Percentiles rank a stretch among this genome's conserved stretches.
phyloP scores from a whole-genome alignment of 2,329 filamentous ascomycete genomes.

The Ascochyta rabiei region DNA sequence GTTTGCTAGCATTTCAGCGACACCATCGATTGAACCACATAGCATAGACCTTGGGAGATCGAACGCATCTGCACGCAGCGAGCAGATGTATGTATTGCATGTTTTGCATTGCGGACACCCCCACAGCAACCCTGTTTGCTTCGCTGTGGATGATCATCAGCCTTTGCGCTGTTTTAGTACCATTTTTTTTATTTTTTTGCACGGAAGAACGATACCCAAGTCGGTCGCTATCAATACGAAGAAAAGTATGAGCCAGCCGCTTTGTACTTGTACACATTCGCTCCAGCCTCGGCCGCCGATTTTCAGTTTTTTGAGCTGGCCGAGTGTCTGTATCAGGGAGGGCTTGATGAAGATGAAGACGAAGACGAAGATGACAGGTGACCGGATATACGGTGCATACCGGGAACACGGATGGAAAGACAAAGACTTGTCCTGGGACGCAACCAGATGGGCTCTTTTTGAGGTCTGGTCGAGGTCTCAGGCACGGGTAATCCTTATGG shows the following conservation, averaged over 20 bases:
- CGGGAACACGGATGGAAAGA: constrained; percentile 8
- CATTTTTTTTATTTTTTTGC: constrained; percentile 11
- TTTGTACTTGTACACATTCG: constrained; percentile 41
- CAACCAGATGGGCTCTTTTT: constrained; percentile 9
- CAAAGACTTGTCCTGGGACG: background rate
- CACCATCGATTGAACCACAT: constrained; percentile 24
- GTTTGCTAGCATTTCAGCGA: constrained; percentile 46
- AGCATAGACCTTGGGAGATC: constrained; percentile 17
- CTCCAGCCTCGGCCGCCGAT: constrained; percentile 31
- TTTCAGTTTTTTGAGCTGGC: constrained; percentile 26
- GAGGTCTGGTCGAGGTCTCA: constrained; percentile 10
- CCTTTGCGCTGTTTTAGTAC: constrained; percentile 16
- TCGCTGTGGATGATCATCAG: constrained; percentile 18
- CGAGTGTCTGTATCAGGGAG: constrained; percentile 22
- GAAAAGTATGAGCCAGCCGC: constrained; percentile 15
- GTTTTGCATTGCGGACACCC: constrained; percentile 20
- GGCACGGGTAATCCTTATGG: constrained; percentile 33
- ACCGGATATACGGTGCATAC: constrained; percentile 10
- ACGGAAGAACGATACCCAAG: constrained; percentile 20
- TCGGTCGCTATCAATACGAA: constrained; percentile 16
- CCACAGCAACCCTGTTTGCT: constrained; percentile 14
- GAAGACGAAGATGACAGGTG: constrained; percentile 5
- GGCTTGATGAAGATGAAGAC: constrained; percentile 12
- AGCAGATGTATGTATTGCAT: constrained; percentile 15
- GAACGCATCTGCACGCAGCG: constrained; percentile 9